Base-by-base conservation (phyloP, 163 green algal species). In the Scenedesmus sp. region DNA sequence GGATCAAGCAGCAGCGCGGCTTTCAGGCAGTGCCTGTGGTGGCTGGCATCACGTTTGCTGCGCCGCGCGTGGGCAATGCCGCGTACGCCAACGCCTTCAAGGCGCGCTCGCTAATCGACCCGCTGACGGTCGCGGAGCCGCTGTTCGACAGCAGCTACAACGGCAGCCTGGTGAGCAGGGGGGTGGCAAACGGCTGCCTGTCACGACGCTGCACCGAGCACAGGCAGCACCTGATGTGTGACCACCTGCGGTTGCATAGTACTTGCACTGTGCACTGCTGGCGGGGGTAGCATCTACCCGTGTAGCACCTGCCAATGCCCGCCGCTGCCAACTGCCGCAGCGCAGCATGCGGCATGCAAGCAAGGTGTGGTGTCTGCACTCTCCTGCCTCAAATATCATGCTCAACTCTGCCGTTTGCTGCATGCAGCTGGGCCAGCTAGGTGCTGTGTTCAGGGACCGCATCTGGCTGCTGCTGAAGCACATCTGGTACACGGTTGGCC, bases 21-120 rank as follows among this genome's bases (percentile, higher is more conserved):
- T 2, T 22, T 7, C 12, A 85, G 26, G 44, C 80, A 43, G 80
- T 85, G 26, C 80, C 80, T 3, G 18, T 68, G 80, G 46, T 85
- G 46, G 80, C 80, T 46, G 44, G 33, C 33, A 40, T 87, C 18
- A 87, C 44, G 3, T 87, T 72, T 42, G 81, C 81, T 35, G 49
- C 81, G 12, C 81, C 81, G 15, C 49, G 49, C 30, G 81, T 87
- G n/a, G 81, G 81, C 18, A 40, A 87, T 20, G 26, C n/a, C 2
- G 33, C 46, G 13, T 87, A 87, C n/a, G 81, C 81, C 22, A 85
- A 20, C 40, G 80, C 44, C 10, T 85, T 85, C 2, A 68, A 68
- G 42, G 80, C 12, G 13, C 70, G 70, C 33, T 81, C 70, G 12
- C 70, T 81, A 7, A 44, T 81, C 2, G 35, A 81, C 9, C 70